A percentile compares a stretch with the other conserved stretches of the same genome.
These are phyloP conservation scores for Zangia roseola DNA, from an alignment of 768 basidiomycete species.

Conservation along the genomic window DNA sequence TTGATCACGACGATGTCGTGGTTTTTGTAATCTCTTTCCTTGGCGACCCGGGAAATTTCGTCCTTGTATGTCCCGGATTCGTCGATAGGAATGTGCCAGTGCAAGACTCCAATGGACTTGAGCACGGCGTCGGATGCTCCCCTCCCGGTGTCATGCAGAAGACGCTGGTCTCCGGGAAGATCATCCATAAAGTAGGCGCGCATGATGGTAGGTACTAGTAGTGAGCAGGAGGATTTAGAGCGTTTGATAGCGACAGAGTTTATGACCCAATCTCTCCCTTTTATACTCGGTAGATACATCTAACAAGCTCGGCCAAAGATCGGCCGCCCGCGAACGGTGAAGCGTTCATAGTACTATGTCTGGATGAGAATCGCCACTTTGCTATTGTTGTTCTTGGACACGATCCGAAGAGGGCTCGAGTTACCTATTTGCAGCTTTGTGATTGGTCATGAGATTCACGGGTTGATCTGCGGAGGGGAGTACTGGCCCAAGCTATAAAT, in stretches of 20 bases:
- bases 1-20: slow-evolving; percentile 76
- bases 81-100: slow-evolving; percentile 68
- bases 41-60: slow-evolving; percentile 59
- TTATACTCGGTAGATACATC: too few relatives aligned
- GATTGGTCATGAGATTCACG: too few relatives aligned
- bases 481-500: too few relatives aligned
- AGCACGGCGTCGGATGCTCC: slow-evolving; percentile 50
- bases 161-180: slow-evolving; percentile 75
- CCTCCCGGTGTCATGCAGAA: slow-evolving; percentile 68
- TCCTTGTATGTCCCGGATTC: slow-evolving; percentile 43
- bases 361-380: neutral
- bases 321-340: too few relatives aligned
- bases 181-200: slow-evolving; percentile 74
- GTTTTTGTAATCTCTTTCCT: slow-evolving; percentile 76
- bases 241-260: too few relatives aligned
- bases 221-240: neutral
- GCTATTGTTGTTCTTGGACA: neutral
- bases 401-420: too few relatives aligned
- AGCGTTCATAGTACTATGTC: too few relatives aligned
- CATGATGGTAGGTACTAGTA: slow-evolving; percentile 45
- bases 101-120: slow-evolving; percentile 56
- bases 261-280: too few relatives aligned
- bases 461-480: too few relatives aligned
- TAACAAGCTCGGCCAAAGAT: too few relatives aligned
- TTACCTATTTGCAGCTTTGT: too few relatives aligned